These are phyloP conservation scores for Trifolium repens DNA, from an alignment of 306 rosid genomes.

Conservation along the genomic window DNA sequence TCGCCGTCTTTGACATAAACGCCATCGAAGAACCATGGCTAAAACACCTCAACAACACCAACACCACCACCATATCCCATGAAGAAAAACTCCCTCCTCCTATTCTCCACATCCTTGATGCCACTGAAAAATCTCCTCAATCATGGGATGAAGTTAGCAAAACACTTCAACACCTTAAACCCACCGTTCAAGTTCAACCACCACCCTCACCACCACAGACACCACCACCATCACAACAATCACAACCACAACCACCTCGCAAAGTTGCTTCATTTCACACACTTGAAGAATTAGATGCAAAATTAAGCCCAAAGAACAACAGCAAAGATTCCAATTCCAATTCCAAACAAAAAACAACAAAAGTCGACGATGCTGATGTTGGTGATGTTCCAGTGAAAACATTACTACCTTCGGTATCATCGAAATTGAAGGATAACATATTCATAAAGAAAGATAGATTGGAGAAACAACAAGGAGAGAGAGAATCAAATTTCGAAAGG, in stretches of 20 bases:
- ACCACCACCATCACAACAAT: not conserved
- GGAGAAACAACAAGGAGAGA: constrained; percentile 74
- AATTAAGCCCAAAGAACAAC: constrained; percentile 27
- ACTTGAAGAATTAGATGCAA: constrained; percentile 72
- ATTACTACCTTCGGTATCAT: not conserved
- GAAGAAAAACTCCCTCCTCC: constrained; percentile 55
- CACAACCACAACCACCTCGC: constrained; percentile 33
- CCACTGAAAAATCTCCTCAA: constrained; percentile 60
- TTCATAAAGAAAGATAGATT: constrained; percentile 65
- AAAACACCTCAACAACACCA: constrained; percentile 40
- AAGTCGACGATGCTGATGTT: not conserved
- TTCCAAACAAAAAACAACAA: not conserved
- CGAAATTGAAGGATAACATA: constrained; percentile 64
- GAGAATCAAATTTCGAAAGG: constrained; percentile 39
- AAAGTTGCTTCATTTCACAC: constrained; percentile 77
- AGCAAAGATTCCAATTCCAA: not conserved
- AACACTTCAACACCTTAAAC: constrained; percentile 69
- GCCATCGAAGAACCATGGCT: constrained; percentile 89
- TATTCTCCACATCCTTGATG: constrained; percentile 63
- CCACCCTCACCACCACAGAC: not conserved
- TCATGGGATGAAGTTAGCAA: constrained; percentile 87
- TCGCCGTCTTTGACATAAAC: constrained; percentile 81
- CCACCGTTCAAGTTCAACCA: constrained; percentile 29
- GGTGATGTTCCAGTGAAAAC: not conserved
- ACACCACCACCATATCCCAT: not conserved